These are phyloP conservation scores for Tinospora cordifolia DNA, from an alignment of 164 flowering plant genomes.

Conservation along the genomic window DNA sequence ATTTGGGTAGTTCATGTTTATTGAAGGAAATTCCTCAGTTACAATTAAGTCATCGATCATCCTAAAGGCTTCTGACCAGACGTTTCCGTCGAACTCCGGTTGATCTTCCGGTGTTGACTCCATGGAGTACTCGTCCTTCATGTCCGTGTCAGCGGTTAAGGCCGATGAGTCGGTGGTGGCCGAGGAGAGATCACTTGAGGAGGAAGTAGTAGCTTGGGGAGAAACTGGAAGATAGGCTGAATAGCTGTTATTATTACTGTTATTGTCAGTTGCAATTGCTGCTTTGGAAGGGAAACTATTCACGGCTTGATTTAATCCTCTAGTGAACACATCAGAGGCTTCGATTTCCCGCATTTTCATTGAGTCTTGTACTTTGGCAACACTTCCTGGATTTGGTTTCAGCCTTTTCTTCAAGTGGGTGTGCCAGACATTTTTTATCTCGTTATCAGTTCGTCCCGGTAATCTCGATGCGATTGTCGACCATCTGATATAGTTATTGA, in stretches of 20 bases:
- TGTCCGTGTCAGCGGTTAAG: constrained; percentile 8
- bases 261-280: background rate
- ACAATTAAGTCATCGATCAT: background rate
- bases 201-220: constrained; percentile 20
- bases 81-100: constrained; percentile 34
- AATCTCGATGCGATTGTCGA: constrained; percentile 29
- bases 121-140: constrained; percentile 3
- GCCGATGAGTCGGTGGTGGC: constrained; percentile 12
- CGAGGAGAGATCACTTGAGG: constrained; percentile 23
- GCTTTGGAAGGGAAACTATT: background rate
- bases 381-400: constrained; percentile 15
- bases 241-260: too few species aligned
- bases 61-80: constrained; percentile 40
- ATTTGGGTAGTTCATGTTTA: background rate
- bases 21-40: constrained; percentile 5
- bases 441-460: constrained; percentile 35
- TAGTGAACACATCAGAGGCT: background rate
- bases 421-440: constrained; percentile 38
- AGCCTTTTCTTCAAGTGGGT: constrained; percentile 31
- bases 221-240: constrained; percentile 12
- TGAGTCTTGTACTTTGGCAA: constrained; percentile 6
- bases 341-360: background rate
- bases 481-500: constrained; percentile 21
- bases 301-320: background rate
- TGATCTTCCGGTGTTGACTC: constrained; percentile 18